Evolutionary conservation across 108 stramenopile species (phyloP), one percentile per base, ranked within the genome.

Genomic region (Nitzschia palea): DNA sequence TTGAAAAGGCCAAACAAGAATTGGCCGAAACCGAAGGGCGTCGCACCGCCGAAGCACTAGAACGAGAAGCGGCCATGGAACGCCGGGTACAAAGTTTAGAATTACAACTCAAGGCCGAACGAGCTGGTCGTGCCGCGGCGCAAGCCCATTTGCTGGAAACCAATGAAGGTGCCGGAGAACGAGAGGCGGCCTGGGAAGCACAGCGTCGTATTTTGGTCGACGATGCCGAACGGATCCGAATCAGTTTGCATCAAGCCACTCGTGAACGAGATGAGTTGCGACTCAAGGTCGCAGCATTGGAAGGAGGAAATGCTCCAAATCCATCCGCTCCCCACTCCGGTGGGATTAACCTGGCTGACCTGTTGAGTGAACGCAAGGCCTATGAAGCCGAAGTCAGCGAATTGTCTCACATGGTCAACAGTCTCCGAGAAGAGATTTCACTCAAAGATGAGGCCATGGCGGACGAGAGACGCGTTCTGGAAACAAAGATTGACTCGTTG

Each of bases 101-200:
- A 63, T 71, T 95, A 31, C 86, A 92, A 37, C 86, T 95, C 29
- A 81, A 84, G 37, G 94, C 90, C 12, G 94, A 92, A 77, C 75
- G 78, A 23, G 90, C 94, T 5, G 94, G 90, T 31, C 76, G 85
- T n/a, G 82, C 83, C 26, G 94, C 94, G 10, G 81, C 88, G 26
- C 83, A 89, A 35, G 80, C 76, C 17, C 86, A 81, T 44, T 70
- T 95, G 58, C 63, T 91, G 55, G 86, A 89, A 34, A 84, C 86
- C 28, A 86, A 84, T 51, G 90, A 91, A 69, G 89, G 89, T n/a
- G 72, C 67, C 36, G 85, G 87, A 33, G 88, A 89, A 35, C 74
- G 87, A 23, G 94, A 95, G 71, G 94, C 91, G 17, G 88, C 89
- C 8, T 95, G 90, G 89, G 91, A 91, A 68, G 91, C 90, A 9